A percentile compares a stretch with the other conserved stretches of the same genome.
Conservation (phyloP, 2,329 filamentous ascomycete genomes). For the Malbranchea zuffiana region DNA sequence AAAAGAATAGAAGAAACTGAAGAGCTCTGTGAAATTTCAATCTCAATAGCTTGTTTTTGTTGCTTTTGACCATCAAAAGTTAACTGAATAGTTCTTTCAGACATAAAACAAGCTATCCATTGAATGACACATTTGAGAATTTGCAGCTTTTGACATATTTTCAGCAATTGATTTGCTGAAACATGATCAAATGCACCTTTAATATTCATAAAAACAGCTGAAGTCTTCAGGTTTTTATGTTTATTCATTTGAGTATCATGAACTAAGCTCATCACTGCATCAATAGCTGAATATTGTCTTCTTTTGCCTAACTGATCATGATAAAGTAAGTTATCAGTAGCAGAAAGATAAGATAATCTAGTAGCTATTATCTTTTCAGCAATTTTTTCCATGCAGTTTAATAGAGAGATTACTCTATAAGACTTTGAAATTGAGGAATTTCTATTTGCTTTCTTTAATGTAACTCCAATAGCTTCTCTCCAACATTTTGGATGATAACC, state of each 20-base stretch:
- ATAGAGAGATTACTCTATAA: conserved; percentile 5
- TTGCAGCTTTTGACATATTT: no score
- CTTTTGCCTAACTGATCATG: conserved; percentile 6
- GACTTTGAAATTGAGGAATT: conserved; percentile 1
- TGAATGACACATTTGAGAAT: no score
- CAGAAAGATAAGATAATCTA: no score
- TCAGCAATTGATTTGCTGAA: no score
- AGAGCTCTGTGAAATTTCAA: neutral
- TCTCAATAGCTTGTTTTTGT: neutral
- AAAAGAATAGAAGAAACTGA: no score
- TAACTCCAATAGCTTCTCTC: no score
- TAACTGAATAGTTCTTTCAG: no score
- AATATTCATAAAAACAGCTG: neutral
- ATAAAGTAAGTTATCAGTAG: conserved; percentile 3
- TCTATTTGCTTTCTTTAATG: conserved; percentile 1
- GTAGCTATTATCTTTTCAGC: no score
- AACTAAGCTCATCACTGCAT: no score
- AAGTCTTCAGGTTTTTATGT: conserved; percentile 1
- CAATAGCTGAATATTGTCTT: conserved; percentile 4
- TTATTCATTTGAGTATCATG: no score
- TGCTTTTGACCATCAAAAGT: neutral
- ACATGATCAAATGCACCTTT: conserved; percentile 3
- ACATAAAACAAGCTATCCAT: no score
- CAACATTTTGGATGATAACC: no score
- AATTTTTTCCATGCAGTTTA: conserved; percentile 7